Base-by-base conservation (phyloP, 176 grass and related monocot genomes). In the Eremochloa ophiuroides region DNA sequence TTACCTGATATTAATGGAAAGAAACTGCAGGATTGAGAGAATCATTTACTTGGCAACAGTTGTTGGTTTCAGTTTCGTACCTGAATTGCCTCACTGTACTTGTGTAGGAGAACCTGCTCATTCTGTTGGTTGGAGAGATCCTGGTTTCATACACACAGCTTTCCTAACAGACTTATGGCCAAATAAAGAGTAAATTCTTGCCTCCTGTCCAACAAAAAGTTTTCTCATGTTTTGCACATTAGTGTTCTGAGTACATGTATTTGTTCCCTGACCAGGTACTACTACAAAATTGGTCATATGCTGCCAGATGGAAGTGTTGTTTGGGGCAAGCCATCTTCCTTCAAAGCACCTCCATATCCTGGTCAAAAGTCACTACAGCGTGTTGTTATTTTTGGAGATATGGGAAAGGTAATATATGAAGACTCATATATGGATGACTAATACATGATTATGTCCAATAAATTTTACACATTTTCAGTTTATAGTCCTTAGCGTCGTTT, bases 91-190 rank as follows among this genome's bases (percentile, higher is more conserved):
- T 68, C 2, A 25, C 0, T 75, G 40, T 35, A 25, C 18, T 70
- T 83, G 18, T 72, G 38, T 72, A 98, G 95, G 95, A 35, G 80
- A 91, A 31, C 95, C 95, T 58, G 95, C 95, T 60, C 84, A 86
- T 34, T 93, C 89, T n/a, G 88, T 90, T 82, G 95, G 95, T 55
- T 98, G 95, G 95, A 93, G 95, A 80, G 88, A 98, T 84, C 95
- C 95, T 17, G 95, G 95, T 56, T 98, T 93, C 74, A 93, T 94
- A 83, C 92, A 98, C 65, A 98, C 92, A 48, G 89, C 88, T 78
- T 98, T 93, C 35, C 82, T 94, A 8, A 91, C 84, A 10, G 90
- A 98, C 66, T 64, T 98, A 9, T 87, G 86, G 88, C 90, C 95
- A 68, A 94, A 85, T 74, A 89, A 83, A 90, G 74, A 89, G 92